These are phyloP conservation scores for Boechera retrofracta DNA, from an alignment of 345 rosid species.

Conservation along the genomic window DNA sequence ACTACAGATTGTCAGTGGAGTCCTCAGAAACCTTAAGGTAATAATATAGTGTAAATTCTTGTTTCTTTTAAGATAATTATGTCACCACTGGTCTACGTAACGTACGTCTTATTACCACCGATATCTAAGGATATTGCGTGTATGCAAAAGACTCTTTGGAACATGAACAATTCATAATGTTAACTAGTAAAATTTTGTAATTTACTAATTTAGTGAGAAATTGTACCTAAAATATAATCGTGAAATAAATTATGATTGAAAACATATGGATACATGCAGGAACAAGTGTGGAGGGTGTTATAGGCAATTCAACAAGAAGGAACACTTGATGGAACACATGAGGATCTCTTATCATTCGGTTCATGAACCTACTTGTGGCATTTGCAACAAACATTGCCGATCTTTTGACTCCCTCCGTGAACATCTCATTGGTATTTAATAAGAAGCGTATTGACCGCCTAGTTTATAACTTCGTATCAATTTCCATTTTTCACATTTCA, in stretches of 20 bases:
- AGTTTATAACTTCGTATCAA: neutral
- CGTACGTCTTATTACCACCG: neutral
- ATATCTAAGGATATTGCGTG: neutral
- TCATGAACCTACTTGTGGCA: conserved; percentile 81
- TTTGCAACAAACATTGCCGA: conserved; percentile 79
- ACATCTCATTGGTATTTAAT: conserved; percentile 66
- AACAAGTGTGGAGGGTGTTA: conserved; percentile 86
- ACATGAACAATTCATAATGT: neutral
- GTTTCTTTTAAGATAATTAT: neutral
- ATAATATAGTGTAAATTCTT: neutral
- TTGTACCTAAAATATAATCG: neutral
- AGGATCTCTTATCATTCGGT: conserved; percentile 69
- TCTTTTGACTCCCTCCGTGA: conserved; percentile 89
- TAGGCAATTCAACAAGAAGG: conserved; percentile 81
- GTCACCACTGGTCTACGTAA: neutral
- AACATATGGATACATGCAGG: conserved; percentile 46
- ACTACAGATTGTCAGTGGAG: conserved; percentile 26
- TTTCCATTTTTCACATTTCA: neutral
- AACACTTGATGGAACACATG: conserved; percentile 93
- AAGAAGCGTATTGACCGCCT: neutral
- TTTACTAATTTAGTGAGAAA: neutral
- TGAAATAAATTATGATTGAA: neutral
- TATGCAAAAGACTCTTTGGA: neutral
- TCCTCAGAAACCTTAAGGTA: conserved; percentile 36
- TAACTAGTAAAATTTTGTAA: neutral